These are phyloP conservation scores for Zoysia pacifica DNA, from an alignment of 176 grass and related monocot genomes.

Conservation along the genomic window DNA sequence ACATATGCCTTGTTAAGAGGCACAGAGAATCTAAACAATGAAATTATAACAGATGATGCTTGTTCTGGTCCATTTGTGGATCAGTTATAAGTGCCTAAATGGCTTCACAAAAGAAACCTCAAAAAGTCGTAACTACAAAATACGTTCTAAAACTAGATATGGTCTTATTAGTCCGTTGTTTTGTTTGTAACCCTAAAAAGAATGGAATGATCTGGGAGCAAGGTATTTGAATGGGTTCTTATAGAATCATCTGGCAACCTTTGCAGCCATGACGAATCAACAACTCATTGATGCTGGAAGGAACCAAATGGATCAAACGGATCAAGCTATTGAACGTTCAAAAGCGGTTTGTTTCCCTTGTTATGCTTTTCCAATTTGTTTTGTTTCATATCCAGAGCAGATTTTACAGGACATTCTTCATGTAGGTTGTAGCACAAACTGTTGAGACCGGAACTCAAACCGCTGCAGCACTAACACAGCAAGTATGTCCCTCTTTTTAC, in stretches of 20 bases:
- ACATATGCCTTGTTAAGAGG: neutral
- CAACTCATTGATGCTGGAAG: slow-evolving; percentile 87
- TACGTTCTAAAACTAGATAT: neutral
- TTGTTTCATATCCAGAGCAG: neutral
- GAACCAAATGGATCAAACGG: slow-evolving; percentile 91
- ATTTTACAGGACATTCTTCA: slow-evolving; percentile 28
- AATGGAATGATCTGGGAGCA: neutral
- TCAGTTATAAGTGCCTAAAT: neutral
- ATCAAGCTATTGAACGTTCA: slow-evolving; percentile 85
- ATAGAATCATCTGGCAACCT: slow-evolving; percentile 1
- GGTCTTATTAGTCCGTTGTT: slow-evolving; percentile 5
- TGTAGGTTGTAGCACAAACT: slow-evolving; percentile 94
- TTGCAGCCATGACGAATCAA: slow-evolving; percentile 86
- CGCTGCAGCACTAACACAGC: slow-evolving; percentile 71
- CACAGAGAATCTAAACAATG: neutral
- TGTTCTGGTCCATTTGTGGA: neutral
- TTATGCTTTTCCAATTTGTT: neutral
- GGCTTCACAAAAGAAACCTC: neutral
- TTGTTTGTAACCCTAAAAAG: slow-evolving; percentile 1
- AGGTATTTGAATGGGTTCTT: slow-evolving; percentile 31
- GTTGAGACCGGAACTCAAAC: slow-evolving; percentile 85
- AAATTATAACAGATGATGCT: neutral
- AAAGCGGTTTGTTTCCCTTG: slow-evolving; percentile 70
- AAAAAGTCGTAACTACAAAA: neutral
- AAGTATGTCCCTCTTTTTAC: slow-evolving; percentile 56